phyloP scores from a whole-genome alignment of 306 rosid species.

The Rubus parviflorus region DNA sequence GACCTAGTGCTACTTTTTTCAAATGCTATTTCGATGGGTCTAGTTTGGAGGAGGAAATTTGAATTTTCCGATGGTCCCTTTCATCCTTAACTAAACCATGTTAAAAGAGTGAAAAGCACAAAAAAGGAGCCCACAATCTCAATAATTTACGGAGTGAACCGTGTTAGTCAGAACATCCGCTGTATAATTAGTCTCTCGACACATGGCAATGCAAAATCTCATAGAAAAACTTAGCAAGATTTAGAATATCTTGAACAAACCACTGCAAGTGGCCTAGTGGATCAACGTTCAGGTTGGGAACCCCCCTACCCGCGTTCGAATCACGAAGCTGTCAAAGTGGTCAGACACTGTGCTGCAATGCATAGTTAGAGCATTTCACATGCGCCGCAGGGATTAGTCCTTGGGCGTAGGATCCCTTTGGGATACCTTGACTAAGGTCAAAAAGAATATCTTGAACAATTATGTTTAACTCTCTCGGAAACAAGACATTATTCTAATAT shows the following conservation, averaged over 20 bases:
- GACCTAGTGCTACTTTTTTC: neutral
- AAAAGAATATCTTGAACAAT: constrained; percentile 1
- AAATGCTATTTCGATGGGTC: neutral
- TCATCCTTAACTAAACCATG: neutral
- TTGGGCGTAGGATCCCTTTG: no score
- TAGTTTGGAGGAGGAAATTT: neutral
- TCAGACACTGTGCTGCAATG: no score
- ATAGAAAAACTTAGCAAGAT: neutral
- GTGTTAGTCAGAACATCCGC: neutral
- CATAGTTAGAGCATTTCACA: no score
- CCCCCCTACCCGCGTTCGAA: no score
- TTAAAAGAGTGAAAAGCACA: neutral
- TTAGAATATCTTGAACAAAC: constrained; percentile 5
- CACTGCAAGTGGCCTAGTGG: no score
- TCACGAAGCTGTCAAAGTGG: no score
- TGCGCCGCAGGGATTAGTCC: no score
- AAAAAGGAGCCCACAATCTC: neutral
- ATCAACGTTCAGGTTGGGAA: no score
- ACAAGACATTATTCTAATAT: neutral
- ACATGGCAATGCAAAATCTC: no score
- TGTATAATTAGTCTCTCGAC: neutral
- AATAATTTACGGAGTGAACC: neutral
- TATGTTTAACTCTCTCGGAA: neutral
- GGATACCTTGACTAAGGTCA: no score
- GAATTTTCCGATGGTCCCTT: neutral